These are phyloP conservation scores for Pharnaceum exiguum DNA, from an alignment of 148 eudicot species.

Conservation along the genomic window DNA sequence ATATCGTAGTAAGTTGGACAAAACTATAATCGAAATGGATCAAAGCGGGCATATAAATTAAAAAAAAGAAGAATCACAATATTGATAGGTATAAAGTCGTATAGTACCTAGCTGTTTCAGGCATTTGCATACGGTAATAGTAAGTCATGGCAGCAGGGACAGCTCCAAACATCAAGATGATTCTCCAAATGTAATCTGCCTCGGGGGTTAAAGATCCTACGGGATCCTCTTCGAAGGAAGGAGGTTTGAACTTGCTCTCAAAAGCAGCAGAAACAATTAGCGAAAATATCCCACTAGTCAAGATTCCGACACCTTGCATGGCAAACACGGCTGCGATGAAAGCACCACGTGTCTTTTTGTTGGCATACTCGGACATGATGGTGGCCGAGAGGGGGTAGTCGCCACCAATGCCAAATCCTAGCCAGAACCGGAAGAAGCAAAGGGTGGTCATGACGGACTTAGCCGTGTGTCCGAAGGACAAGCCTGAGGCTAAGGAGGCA, in stretches of 20 bases:
- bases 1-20: no score
- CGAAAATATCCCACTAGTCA: slow-evolving; percentile 49
- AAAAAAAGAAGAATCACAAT: no score
- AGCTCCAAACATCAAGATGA: slow-evolving; percentile 50
- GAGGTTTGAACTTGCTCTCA: slow-evolving; percentile 16
- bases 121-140: slow-evolving; percentile 55
- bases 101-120: slow-evolving; percentile 43
- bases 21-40: no score
- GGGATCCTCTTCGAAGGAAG: slow-evolving; percentile 5
- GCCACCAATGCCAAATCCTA: slow-evolving; percentile 72
- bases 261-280: slow-evolving; percentile 39
- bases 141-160: slow-evolving; percentile 49
- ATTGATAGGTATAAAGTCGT: background rate
- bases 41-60: no score
- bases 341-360: slow-evolving; percentile 64
- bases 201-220: slow-evolving; percentile 14
- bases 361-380: slow-evolving; percentile 78
- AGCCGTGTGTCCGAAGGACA: slow-evolving; percentile 37
- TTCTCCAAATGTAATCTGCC: slow-evolving; percentile 42
- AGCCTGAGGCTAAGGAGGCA: slow-evolving; percentile 49
- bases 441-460: slow-evolving; percentile 62
- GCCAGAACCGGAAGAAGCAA: slow-evolving; percentile 76
- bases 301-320: slow-evolving; percentile 71
- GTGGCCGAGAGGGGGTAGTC: slow-evolving; percentile 77
- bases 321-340: slow-evolving; percentile 75